Evolutionary conservation across 495 filamentous ascomycete genomes (phyloP), one percentile per base, ranked within the genome.

Genomic region (Chlorociboria aeruginascens): DNA sequence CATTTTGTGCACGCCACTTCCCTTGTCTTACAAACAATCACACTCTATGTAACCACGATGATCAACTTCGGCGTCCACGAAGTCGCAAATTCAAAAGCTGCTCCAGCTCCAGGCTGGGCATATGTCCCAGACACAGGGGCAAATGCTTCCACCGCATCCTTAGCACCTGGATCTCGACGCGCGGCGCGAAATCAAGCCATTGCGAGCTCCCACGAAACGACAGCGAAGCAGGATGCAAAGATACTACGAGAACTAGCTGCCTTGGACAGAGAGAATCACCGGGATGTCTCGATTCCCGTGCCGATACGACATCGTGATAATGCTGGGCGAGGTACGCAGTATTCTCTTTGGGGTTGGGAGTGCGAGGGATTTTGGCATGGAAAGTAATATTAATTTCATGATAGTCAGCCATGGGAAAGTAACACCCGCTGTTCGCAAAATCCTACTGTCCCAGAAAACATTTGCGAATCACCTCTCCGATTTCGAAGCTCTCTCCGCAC

Each of bases 391-490:
- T 42, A 32, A 41, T 32, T 17, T 25, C 16, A 11, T 12, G 46
- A 17, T 37, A 59, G 51, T 40, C 16, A 59, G 41, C 53, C 60
- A 59, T 49, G 67, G 61, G 46, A 87, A 89, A 63, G 72, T 75
- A 46, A 88, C 88, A 13, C 70, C 83, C 3, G 85, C 82, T 59
- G 85, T 92, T n/a, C 84, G 86, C 54, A 84, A 85, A 59, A 92
- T 96, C 54, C 69, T 95, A n/a, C 78, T 81, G 55, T 89, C 82
- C 2, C 85, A 93, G 63, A 95, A 95, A 69, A 89, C 86, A 0
- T 95, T 95, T 56, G 75, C 79, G 35, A 93, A 96, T 64, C 83
- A 96, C 58, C 75, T 96, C 32, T 84, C 86, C 48, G 89, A 96
- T 63, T 89, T 87, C 66, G 79, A 87, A 55, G 89, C 89, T 7